These are phyloP conservation scores for Globisporangium spiculum DNA, from an alignment of 352 stramenopile species.

Conservation along the genomic window DNA sequence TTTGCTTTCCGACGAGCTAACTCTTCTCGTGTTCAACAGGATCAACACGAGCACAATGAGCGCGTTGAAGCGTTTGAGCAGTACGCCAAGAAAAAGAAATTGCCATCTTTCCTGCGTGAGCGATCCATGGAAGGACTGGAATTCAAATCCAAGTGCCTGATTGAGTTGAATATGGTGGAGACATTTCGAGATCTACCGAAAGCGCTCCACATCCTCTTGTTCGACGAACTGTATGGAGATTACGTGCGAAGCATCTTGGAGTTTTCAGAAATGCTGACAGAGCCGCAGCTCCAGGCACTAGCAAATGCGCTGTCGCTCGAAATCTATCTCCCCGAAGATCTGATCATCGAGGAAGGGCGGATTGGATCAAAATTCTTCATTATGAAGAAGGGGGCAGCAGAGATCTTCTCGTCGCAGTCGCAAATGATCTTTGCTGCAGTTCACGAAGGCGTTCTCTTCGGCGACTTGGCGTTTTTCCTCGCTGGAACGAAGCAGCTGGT, in stretches of 20 bases:
- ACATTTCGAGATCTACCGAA: slow-evolving; percentile 20
- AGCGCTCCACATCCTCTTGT: slow-evolving; percentile 18
- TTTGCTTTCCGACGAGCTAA: neutral
- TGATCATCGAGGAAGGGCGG: slow-evolving; percentile 26
- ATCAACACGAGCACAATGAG: slow-evolving; percentile 21
- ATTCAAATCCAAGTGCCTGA: slow-evolving; percentile 22
- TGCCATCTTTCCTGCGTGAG: slow-evolving; percentile 22
- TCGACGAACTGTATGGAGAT: slow-evolving; percentile 25
- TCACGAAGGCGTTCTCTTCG: slow-evolving; percentile 22
- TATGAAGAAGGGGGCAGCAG: slow-evolving; percentile 19
- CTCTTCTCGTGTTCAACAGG: neutral
- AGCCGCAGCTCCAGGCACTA: slow-evolving; percentile 21
- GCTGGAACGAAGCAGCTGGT: slow-evolving; percentile 17
- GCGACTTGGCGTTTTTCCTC: slow-evolving; percentile 27
- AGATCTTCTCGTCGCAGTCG: slow-evolving; percentile 19
- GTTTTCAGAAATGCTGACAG: slow-evolving; percentile 10
- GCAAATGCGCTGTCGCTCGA: slow-evolving; percentile 20
- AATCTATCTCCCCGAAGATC: slow-evolving; percentile 23
- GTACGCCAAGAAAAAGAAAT: slow-evolving; percentile 22
- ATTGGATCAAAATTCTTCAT: slow-evolving; percentile 21
- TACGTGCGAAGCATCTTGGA: slow-evolving; percentile 18
- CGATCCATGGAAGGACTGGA: slow-evolving; percentile 22
- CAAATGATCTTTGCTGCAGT: slow-evolving; percentile 21
- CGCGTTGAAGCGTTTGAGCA: slow-evolving; percentile 28
- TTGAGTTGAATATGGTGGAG: slow-evolving; percentile 17